Percentiles rank a stretch among this genome's conserved stretches.
phyloP scores from a whole-genome alignment of 257 asterid genomes.

The Ballota nigra region DNA sequence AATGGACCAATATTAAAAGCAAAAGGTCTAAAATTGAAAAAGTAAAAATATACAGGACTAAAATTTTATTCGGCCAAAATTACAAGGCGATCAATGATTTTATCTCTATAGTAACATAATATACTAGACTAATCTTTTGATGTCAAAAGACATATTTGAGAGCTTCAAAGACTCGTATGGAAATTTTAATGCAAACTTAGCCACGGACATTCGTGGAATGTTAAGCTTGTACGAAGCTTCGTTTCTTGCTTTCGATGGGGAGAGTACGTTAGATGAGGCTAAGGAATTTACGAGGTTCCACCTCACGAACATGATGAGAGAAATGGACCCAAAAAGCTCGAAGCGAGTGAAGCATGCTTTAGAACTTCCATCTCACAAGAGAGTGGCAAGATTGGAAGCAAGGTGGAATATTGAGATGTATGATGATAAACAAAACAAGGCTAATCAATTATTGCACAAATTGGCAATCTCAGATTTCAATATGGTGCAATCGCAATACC shows the following conservation, averaged over 20 bases:
- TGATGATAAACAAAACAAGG: background rate
- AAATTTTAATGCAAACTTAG: conserved; percentile 1
- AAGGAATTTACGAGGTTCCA: conserved; percentile 11
- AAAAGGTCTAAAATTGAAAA: too few relatives aligned
- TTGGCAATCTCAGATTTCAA: conserved; percentile 22
- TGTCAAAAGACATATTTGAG: conserved; percentile 22
- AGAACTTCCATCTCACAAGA: conserved; percentile 18
- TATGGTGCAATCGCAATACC: conserved; percentile 25
- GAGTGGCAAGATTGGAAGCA: conserved; percentile 22
- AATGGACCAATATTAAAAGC: too few relatives aligned
- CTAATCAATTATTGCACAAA: conserved; percentile 1
- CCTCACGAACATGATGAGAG: conserved; percentile 3
- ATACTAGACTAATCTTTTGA: too few relatives aligned
- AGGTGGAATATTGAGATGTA: conserved; percentile 27
- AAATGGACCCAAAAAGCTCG: background rate
- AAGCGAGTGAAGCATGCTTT: conserved; percentile 12
- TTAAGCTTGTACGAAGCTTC: conserved; percentile 32
- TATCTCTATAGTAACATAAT: too few relatives aligned
- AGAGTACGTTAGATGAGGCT: conserved; percentile 18
- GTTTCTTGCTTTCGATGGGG: conserved; percentile 19
- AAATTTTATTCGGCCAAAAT: too few relatives aligned
- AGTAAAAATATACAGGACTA: too few relatives aligned
- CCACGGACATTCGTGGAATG: conserved; percentile 20
- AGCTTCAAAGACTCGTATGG: conserved; percentile 18
- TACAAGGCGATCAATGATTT: too few relatives aligned